Evolutionary conservation across 306 rosid genomes (phyloP), one percentile per base, ranked within the genome.

Genomic region (Elaeagnus macrophylla): DNA sequence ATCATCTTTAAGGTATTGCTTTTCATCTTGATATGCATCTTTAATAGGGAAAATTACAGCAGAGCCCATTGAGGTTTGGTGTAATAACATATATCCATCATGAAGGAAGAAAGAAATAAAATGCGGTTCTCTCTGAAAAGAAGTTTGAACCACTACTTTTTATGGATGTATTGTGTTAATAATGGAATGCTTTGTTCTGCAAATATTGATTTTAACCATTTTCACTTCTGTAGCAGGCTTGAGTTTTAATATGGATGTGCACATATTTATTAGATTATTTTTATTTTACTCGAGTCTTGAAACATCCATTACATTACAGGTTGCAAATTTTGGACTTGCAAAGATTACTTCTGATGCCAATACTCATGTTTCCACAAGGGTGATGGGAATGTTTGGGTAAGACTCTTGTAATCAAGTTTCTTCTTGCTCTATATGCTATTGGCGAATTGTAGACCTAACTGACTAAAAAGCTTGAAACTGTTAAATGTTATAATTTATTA

Each of bases 351-450:
- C 86, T 47, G 97, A 91, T 64, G 13, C 77, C 65, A 84, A 91
- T 50, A 91, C 97, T 41, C 97, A 91, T 60, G 89, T 91, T 45
- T 91, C 97, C 68, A 91, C 97, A 39, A 80, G 96, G 67, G 97
- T 91, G 73, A 91, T 91, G 97, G 97, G 97, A 48, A 91, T 94
- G 61, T 91, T 91, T 56, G 97, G 97, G 97, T 91, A 76, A 58
- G 91, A 5, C 49, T 45, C 49, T 13, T 45, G 7, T 13, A 13
- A 12, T 45, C 8, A 12, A n/a, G 18, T 2, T 45, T 45, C 13
- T 1, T 45, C 19, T 12, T 12, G 1, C 12, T 45, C 15, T 45
- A 25, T 25, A 2, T 25, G 32, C 32, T 25, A 25, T 25, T 25
- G 32, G 32, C 32, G 4, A 2, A 2, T 2, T 25, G 32, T 25